phyloP scores from a whole-genome alignment of 225 moss, liverwort and hornwort genomes.

The Ulota crispa region DNA sequence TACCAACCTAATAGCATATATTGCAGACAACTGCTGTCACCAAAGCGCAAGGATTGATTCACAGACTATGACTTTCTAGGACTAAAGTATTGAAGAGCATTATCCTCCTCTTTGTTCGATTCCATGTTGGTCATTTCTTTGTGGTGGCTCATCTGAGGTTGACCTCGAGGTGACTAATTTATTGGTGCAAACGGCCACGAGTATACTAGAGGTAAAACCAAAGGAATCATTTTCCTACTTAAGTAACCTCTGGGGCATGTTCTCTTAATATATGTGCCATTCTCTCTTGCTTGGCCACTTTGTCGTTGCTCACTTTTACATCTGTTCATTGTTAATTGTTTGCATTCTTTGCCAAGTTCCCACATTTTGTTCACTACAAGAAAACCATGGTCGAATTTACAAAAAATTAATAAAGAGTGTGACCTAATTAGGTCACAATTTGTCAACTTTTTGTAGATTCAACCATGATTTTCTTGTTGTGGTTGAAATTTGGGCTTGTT shows the following conservation, averaged over 20 bases:
- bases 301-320: neutral
- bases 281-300: neutral
- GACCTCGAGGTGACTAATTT: neutral
- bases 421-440: no score
- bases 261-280: neutral
- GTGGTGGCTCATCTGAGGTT: neutral
- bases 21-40: slow-evolving; percentile 1
- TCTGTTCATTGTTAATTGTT: neutral
- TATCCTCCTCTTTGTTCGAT: neutral
- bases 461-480: no score
- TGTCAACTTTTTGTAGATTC: no score
- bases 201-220: neutral
- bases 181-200: neutral
- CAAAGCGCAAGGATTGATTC: neutral
- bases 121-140: neutral
- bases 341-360: neutral
- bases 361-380: no score
- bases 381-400: no score
- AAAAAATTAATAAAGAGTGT: no score
- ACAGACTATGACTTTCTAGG: neutral
- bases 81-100: neutral
- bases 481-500: neutral
- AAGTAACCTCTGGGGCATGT: neutral
- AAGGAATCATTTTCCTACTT: neutral
- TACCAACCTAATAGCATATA: neutral